Base-by-base conservation (phyloP, 1,284 basidiomycete genomes). In the Rhodotorula sp. region DNA sequence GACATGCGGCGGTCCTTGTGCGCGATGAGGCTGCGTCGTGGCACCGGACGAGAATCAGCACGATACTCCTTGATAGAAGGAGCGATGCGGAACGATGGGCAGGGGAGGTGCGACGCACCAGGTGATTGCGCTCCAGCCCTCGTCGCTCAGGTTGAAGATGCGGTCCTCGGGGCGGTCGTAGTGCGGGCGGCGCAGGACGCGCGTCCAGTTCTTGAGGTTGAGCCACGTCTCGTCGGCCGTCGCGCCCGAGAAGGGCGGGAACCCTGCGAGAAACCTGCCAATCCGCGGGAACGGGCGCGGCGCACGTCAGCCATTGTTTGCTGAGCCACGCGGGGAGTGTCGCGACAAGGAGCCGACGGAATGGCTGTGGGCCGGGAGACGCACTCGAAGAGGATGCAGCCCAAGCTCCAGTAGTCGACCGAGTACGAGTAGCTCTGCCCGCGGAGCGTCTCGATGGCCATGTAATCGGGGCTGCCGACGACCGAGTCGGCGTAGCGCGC, bases 201-300 rank as follows among this genome's bases (percentile, higher is more conserved):
- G 91, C 41, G 89, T 88, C 97, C 97, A 99, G 81, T 97, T 98
- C 84, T 98, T 98, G 77, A 99, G 84, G 82, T 99, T 99, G 27
- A 93, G 93, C 94, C 97, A 99, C 0, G 97, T 99, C 83, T 99
- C 97, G 79, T 99, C 96, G 0, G 95, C 91, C 0, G 91, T 93
- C 56, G 90, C 88, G 19, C 97, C 97, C 64, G 92, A 96, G 84
- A 99, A 99, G 0, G 97, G 97, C 16, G 97, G 97, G 84, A 97
- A 99, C 34, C 94, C 94, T 23, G 80, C 74, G 17, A 80, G 68
- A 68, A 80, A 80, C 72, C 77, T 78, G 55, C n/a, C n/a, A n/a
- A 77, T 78, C 4, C 42, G 27, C 17, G 19, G 10, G 4, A 5
- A 34, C 34, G n/a, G n/a, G n/a, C n/a, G n/a, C n/a, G n/a, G n/a